A percentile compares a stretch with the other conserved stretches of the same genome.
Evolutionary conservation across 1,284 basidiomycete genomes (phyloP).

Genomic region (Xerocomus minutiporus): DNA sequence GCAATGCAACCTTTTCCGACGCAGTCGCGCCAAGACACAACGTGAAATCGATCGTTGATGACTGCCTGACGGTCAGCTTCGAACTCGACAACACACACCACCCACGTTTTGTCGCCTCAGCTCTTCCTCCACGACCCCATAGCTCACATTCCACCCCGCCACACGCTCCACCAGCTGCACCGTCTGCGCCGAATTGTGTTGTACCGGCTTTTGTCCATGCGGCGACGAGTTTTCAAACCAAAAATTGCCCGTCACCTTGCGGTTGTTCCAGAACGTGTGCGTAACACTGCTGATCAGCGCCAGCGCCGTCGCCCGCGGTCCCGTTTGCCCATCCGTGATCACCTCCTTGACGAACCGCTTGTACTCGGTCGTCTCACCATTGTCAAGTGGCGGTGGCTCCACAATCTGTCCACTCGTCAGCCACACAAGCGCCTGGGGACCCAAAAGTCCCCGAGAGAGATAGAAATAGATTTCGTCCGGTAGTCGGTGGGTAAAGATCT

Average conservation of each 20-base stretch:
- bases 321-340: slow-evolving; percentile 88
- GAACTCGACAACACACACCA: slow-evolving; percentile 16
- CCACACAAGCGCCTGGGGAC: slow-evolving; percentile 86
- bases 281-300: slow-evolving; percentile 78
- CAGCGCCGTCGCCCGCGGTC: slow-evolving; percentile 87
- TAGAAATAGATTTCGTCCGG: slow-evolving; percentile 98
- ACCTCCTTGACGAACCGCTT: slow-evolving; percentile 92
- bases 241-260: slow-evolving; percentile 67
- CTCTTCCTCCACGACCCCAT: slow-evolving; percentile 87
- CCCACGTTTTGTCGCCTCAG: slow-evolving; percentile 92
- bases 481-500: slow-evolving; percentile 91
- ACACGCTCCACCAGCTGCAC: slow-evolving; percentile 85
- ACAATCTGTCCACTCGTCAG: slow-evolving; percentile 81
- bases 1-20: slow-evolving; percentile 69
- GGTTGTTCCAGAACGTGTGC: slow-evolving; percentile 76
- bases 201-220: slow-evolving; percentile 54
- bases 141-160: slow-evolving; percentile 89
- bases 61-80: slow-evolving; percentile 43
- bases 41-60: slow-evolving; percentile 95
- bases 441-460: slow-evolving; percentile 86
- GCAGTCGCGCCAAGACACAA: slow-evolving; percentile 90
- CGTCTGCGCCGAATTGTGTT: slow-evolving; percentile 76
- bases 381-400: slow-evolving; percentile 89
- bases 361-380: slow-evolving; percentile 94
- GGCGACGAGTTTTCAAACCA: slow-evolving; percentile 68